Conservation (phyloP, 106 monocot genomes). For the Dioscorea alata region DNA sequence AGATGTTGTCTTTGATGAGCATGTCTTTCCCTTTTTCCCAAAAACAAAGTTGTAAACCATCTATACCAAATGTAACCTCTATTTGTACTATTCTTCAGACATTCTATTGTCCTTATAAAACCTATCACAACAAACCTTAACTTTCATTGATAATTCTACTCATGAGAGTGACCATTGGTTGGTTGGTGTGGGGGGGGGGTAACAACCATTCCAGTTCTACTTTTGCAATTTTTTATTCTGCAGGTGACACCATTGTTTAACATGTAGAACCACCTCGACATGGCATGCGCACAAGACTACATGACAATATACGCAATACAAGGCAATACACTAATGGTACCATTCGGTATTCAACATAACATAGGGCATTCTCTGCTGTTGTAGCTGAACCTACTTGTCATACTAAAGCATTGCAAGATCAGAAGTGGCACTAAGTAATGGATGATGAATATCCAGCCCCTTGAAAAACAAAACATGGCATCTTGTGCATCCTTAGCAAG, state of each 20-base stretch:
- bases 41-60: too few species aligned
- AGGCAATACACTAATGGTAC: not conserved
- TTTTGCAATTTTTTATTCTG: too few species aligned
- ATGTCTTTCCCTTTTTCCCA: not conserved
- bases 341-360: not conserved
- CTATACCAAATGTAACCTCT: not conserved
- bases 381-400: not conserved
- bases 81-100: not conserved
- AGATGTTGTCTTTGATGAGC: constrained; percentile 8
- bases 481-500: not conserved
- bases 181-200: too few species aligned
- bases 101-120: not conserved
- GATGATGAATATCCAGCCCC: not conserved
- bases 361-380: not conserved
- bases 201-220: too few species aligned
- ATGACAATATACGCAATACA: not conserved
- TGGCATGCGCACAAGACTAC: not conserved
- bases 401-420: not conserved
- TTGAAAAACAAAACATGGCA: not conserved
- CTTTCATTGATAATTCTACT: too few species aligned
- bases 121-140: too few species aligned
- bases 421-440: not conserved
- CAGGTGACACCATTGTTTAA: too few species aligned
- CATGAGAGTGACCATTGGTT: too few species aligned
- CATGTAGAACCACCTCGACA: not conserved